These are phyloP conservation scores for Entelexis paramagnoliae DNA, from an alignment of 1,139 yeast species.

Conservation along the genomic window DNA sequence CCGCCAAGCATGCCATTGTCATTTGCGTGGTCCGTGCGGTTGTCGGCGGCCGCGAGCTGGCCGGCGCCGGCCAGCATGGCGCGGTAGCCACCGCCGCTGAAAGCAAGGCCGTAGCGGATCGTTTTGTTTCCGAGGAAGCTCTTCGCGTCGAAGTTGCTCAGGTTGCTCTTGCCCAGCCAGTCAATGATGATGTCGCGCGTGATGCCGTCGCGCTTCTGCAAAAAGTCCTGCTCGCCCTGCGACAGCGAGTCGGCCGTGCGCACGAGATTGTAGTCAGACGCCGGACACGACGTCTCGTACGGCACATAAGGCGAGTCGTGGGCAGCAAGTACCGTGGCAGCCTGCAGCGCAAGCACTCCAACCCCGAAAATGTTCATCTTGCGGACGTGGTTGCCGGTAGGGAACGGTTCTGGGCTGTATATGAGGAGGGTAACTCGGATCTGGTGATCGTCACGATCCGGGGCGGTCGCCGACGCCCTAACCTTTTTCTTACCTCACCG, in stretches of 20 bases:
- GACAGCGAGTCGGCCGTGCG: conserved; percentile 25
- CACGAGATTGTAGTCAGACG: conserved; percentile 15
- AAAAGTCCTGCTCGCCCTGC: conserved; percentile 23
- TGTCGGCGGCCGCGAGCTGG: conserved; percentile 66
- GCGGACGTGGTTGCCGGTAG: background rate
- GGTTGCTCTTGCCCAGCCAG: conserved; percentile 48
- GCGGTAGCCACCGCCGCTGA: conserved; percentile 88
- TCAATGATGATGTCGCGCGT: conserved; percentile 49
- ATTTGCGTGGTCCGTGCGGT: conserved; percentile 50
- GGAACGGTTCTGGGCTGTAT: background rate
- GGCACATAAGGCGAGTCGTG: conserved; percentile 24
- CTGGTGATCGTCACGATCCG: background rate
- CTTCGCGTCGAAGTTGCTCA: conserved; percentile 49
- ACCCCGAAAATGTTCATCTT: background rate
- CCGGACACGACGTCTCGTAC: conserved; percentile 22
- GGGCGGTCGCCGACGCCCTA: background rate
- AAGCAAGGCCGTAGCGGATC: conserved; percentile 58
- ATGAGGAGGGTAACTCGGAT: background rate
- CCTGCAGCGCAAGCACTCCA: conserved; percentile 1
- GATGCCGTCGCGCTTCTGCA: conserved; percentile 38
- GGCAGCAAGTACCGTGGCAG: conserved; percentile 1
- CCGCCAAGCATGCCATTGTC: conserved; percentile 67
- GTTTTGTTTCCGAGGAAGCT: conserved; percentile 34
- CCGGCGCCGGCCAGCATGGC: conserved; percentile 90
- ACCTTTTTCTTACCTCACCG: background rate